These are phyloP conservation scores for Alternaria dauci DNA, from an alignment of 2,329 filamentous ascomycete genomes.

Conservation along the genomic window DNA sequence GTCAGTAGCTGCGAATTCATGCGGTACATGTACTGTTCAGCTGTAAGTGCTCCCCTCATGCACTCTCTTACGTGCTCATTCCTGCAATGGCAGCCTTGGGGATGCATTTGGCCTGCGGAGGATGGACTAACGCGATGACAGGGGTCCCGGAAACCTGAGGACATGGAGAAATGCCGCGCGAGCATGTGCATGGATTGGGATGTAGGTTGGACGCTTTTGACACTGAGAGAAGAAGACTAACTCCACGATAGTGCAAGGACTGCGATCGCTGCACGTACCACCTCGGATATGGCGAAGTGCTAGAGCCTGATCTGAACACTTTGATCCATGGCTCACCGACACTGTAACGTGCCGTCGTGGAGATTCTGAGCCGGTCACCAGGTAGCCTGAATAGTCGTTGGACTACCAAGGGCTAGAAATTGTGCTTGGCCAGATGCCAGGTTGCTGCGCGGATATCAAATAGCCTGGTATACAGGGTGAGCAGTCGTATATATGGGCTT, in stretches of 20 bases:
- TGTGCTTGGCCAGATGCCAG: neutral
- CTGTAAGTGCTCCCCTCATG: neutral
- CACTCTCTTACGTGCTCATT: neutral
- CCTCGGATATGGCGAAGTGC: neutral
- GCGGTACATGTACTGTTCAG: neutral
- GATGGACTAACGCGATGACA: neutral
- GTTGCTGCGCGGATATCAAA: neutral
- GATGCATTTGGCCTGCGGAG: neutral
- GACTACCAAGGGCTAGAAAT: neutral
- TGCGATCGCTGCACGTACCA: constrained; percentile 17
- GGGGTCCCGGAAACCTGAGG: neutral
- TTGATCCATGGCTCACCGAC: constrained; percentile 1
- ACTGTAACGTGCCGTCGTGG: neutral
- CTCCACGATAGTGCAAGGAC: constrained; percentile 7
- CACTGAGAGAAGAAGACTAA: neutral
- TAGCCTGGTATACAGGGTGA: neutral
- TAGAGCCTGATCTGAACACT: constrained; percentile 8
- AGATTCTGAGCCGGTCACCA: neutral
- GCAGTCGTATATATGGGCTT: neutral
- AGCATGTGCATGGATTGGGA: constrained; percentile 9
- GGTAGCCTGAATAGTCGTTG: neutral
- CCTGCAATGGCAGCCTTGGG: neutral
- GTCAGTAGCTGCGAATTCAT: constrained; percentile 1
- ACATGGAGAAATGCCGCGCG: neutral
- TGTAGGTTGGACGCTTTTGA: constrained; percentile 2